Evolutionary conservation across 306 rosid genomes (phyloP).

Genomic region (Pyrus betulifolia): DNA sequence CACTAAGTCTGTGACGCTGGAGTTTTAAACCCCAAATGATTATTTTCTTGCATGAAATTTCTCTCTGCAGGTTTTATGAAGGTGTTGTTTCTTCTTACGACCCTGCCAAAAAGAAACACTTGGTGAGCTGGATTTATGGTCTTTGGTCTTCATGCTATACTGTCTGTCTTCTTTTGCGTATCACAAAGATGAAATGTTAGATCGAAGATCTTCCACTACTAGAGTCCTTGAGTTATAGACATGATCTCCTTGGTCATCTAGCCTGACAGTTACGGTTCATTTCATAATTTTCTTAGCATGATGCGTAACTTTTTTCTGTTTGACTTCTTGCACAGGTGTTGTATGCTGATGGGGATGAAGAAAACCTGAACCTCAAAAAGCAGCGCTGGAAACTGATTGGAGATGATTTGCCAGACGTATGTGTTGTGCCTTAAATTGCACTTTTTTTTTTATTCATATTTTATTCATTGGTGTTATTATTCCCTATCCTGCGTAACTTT

Average conservation of each 20-base stretch:
- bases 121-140: constrained; percentile 36
- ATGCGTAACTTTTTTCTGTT: not conserved
- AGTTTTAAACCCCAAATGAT: not conserved
- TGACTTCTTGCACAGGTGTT: constrained; percentile 31
- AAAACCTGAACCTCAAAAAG: constrained; percentile 47
- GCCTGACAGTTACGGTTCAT: not conserved
- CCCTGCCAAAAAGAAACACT: constrained; percentile 44
- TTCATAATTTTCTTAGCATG: constrained; percentile 3
- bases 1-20: not conserved
- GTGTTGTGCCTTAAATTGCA: constrained; percentile 12
- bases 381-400: constrained; percentile 42
- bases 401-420: constrained; percentile 22
- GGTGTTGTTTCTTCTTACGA: constrained; percentile 52
- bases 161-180: not conserved
- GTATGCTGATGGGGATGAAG: constrained; percentile 58
- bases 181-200: not conserved
- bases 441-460: not conserved
- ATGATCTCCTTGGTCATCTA: constrained; percentile 9
- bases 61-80: constrained; percentile 60
- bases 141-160: not conserved
- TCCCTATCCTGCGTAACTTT: not conserved
- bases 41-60: not conserved
- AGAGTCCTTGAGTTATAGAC: constrained; percentile 16
- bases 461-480: not conserved
- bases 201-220: not conserved